Percentiles rank a stretch among this genome's conserved stretches.
phyloP scores from a whole-genome alignment of 495 filamentous ascomycete genomes.

The Schizothecium vesticola region DNA sequence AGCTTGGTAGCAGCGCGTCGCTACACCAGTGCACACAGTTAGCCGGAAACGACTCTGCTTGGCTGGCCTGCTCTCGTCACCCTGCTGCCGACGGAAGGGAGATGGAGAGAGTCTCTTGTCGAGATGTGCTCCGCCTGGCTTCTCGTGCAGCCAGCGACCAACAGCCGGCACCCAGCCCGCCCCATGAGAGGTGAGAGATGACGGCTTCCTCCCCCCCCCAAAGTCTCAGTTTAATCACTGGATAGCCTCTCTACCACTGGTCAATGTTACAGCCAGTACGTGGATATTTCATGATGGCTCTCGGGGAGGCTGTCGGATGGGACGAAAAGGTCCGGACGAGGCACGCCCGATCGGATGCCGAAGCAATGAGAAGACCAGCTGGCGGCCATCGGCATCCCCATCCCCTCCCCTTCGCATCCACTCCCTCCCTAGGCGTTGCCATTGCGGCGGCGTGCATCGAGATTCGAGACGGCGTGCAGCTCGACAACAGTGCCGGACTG shows the following conservation, averaged over 20 bases:
- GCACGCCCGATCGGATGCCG: not conserved
- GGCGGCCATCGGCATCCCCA: no score
- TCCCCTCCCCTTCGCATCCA: no score
- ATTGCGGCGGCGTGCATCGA: not conserved
- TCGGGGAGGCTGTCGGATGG: no score
- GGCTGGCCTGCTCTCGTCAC: not conserved
- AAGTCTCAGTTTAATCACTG: not conserved
- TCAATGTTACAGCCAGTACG: no score
- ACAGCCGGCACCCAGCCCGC: no score
- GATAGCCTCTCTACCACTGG: no score
- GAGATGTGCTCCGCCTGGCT: not conserved
- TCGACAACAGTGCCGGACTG: not conserved
- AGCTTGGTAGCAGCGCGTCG: not conserved
- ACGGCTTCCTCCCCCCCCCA: not conserved
- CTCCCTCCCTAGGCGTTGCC: not conserved
- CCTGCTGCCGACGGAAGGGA: no score
- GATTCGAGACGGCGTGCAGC: not conserved
- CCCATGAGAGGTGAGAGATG: slow-evolving; percentile 6
- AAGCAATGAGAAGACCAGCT: no score
- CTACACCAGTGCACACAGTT: no score
- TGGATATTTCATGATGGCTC: no score
- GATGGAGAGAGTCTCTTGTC: no score
- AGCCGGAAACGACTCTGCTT: not conserved
- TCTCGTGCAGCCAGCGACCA: not conserved
- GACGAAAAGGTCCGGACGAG: no score